Conservation (phyloP, 331 rosid genomes). For the Quercus tomentella region DNA sequence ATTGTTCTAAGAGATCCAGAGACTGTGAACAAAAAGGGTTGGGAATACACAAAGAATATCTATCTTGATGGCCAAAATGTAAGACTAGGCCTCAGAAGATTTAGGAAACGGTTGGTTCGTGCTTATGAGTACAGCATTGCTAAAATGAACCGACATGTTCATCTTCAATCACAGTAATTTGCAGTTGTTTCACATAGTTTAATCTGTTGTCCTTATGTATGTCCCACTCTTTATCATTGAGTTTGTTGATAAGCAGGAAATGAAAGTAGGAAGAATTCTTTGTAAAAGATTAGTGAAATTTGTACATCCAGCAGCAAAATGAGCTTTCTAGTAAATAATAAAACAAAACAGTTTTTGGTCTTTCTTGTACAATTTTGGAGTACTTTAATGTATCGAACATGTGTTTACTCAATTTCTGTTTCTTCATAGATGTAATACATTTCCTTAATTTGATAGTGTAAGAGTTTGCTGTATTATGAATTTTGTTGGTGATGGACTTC, state of each 20-base stretch:
- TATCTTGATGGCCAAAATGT: constrained; percentile 83
- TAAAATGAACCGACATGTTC: constrained; percentile 22
- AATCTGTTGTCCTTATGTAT: constrained; percentile 15
- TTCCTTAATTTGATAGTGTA: not conserved
- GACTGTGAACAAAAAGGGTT: constrained; percentile 57
- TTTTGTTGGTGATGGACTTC: not conserved
- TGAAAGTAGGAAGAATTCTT: constrained; percentile 6
- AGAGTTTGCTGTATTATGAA: not conserved
- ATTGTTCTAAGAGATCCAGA: constrained; percentile 56
- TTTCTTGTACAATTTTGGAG: not conserved
- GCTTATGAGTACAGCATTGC: constrained; percentile 42
- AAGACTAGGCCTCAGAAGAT: constrained; percentile 48
- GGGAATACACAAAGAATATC: constrained; percentile 76
- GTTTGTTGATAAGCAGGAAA: constrained; percentile 13
- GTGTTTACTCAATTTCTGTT: not conserved
- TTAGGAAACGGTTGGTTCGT: constrained; percentile 47
- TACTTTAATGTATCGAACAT: not conserved
- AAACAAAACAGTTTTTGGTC: not conserved
- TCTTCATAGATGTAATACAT: not conserved
- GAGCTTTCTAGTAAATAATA: constrained; percentile 9
- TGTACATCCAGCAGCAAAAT: constrained; percentile 26
- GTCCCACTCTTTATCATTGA: not conserved
- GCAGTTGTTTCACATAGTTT: not conserved
- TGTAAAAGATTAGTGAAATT: constrained; percentile 14
- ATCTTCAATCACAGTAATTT: constrained; percentile 28